A percentile compares a stretch with the other conserved stretches of the same genome.
Evolutionary conservation across 179 eudicot genomes (phyloP).

Genomic region (Silene coronaria): DNA sequence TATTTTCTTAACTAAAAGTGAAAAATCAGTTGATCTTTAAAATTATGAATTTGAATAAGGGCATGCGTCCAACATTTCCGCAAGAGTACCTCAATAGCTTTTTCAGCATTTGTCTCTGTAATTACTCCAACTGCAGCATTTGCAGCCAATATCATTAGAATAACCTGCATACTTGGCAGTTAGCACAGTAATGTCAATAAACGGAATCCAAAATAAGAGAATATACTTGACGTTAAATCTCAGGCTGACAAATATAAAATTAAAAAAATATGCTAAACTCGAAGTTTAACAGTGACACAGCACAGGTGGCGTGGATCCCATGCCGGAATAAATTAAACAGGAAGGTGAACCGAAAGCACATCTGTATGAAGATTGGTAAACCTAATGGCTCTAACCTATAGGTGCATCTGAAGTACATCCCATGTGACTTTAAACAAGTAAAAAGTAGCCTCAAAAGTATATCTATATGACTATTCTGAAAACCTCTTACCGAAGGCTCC

Average conservation of each 20-base stretch:
- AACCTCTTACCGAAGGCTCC: conserved; percentile 84
- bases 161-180: conserved; percentile 57
- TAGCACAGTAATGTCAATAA: conserved; percentile 10
- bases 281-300: not conserved
- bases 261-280: not conserved
- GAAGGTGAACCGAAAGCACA: not conserved
- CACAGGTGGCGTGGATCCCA: not conserved
- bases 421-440: not conserved
- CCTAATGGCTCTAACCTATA: not conserved
- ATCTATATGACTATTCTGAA: not conserved
- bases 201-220: not conserved
- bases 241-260: not conserved
- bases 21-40: not conserved
- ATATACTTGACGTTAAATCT: not conserved
- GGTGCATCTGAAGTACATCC: not conserved
- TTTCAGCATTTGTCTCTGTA: conserved; percentile 99
- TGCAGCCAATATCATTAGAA: conserved; percentile 95
- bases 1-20: not conserved
- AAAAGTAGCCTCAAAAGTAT: not conserved
- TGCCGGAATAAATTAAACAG: not conserved
- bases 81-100: conserved; percentile 82
- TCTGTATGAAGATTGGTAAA: not conserved
- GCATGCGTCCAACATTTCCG: not conserved
- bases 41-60: not conserved
- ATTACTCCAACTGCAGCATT: conserved; percentile 99